A percentile compares a stretch with the other conserved stretches of the same genome.
Evolutionary conservation across 2,329 filamentous ascomycete species (phyloP).

Genomic region (Sphaceloma murrayae): DNA sequence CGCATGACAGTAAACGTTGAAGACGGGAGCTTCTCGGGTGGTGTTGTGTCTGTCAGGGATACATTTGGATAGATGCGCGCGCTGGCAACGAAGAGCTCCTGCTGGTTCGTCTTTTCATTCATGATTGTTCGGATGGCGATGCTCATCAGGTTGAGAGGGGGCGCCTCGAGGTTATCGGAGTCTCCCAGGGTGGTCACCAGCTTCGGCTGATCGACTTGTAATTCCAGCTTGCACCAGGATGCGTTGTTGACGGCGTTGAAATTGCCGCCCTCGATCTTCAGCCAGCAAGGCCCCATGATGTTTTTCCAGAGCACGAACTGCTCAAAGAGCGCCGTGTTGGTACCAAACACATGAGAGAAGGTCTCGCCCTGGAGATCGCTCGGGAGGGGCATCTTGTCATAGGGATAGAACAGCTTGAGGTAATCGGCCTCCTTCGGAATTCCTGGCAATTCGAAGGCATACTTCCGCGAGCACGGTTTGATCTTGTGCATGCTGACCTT

Average conservation of each 20-base stretch:
- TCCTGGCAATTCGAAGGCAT: constrained; percentile 83
- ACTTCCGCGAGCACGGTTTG: constrained; percentile 81
- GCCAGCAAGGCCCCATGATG: constrained; percentile 97
- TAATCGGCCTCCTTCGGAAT: constrained; percentile 87
- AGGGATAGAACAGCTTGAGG: constrained; percentile 91
- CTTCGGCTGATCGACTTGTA: constrained; percentile 68
- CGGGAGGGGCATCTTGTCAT: constrained; percentile 69
- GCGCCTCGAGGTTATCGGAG: constrained; percentile 69
- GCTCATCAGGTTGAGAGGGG: constrained; percentile 93
- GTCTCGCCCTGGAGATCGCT: constrained; percentile 68
- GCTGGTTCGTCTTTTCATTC: constrained; percentile 88
- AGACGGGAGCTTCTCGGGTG: constrained; percentile 78
- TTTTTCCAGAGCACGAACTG: constrained; percentile 99
- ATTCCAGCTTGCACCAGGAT: constrained; percentile 94
- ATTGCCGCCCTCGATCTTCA: constrained; percentile 78
- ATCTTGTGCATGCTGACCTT: constrained; percentile 86
- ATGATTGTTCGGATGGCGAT: constrained; percentile 78
- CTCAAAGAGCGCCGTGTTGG: constrained; percentile 88
- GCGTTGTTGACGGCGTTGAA: constrained; percentile 80
- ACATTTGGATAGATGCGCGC: constrained; percentile 89
- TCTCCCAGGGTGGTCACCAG: constrained; percentile 64
- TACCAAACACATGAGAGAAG: constrained; percentile 88
- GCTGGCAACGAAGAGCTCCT: constrained; percentile 87
- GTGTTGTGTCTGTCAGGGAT: constrained; percentile 74
- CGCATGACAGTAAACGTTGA: constrained; percentile 87